Percentiles rank a stretch among this genome's conserved stretches.
Evolutionary conservation across 139 green algal genomes (phyloP).

Genomic region (Haematococcus sp.): DNA sequence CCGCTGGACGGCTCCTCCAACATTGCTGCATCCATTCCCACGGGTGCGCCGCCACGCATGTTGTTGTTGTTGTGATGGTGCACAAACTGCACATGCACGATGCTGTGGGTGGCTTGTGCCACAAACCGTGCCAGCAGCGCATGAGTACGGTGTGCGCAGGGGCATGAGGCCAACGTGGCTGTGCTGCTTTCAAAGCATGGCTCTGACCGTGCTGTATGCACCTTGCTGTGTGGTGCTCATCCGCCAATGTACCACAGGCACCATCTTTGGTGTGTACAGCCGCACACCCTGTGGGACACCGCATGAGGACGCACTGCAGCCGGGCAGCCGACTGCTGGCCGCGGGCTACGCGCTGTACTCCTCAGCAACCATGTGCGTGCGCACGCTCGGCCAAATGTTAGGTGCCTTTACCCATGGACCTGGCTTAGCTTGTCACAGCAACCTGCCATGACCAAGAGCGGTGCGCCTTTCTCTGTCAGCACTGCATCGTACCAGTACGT

Average conservation of each 20-base stretch:
- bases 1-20: slow-evolving; percentile 73
- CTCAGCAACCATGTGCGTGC: slow-evolving; percentile 49
- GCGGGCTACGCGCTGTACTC: slow-evolving; percentile 63
- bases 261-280: slow-evolving; percentile 74
- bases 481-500: too few relatives aligned
- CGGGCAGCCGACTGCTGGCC: slow-evolving; percentile 38
- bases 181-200: too few relatives aligned
- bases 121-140: neutral
- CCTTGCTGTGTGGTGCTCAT: neutral
- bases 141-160: neutral
- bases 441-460: too few relatives aligned
- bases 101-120: neutral
- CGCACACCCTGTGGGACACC: neutral
- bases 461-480: too few relatives aligned
- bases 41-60: slow-evolving; percentile 23
- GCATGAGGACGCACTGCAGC: slow-evolving; percentile 27
- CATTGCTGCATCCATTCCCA: slow-evolving; percentile 65
- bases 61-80: neutral
- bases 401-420: neutral
- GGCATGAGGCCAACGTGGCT: neutral
- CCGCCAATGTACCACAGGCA: slow-evolving; percentile 45
- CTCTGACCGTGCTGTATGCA: neutral
- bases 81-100: neutral
- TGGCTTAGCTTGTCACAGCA: slow-evolving; percentile 16
- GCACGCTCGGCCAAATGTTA: neutral